These are phyloP conservation scores for Penicillium sumatraense DNA, from an alignment of 2,329 filamentous ascomycete species.

Conservation along the genomic window DNA sequence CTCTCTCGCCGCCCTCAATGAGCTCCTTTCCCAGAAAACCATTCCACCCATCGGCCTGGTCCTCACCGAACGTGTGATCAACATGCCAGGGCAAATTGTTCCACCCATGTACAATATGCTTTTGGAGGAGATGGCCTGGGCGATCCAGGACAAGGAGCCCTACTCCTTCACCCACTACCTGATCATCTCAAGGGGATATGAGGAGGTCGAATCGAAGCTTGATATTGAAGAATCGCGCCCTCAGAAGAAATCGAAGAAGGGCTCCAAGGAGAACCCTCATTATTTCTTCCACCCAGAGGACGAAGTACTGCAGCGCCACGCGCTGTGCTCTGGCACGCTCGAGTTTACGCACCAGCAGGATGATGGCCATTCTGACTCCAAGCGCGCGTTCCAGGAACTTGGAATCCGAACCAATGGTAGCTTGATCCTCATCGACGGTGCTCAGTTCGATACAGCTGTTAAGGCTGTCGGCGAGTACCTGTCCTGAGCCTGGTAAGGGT, in stretches of 20 bases:
- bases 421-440: slow-evolving; percentile 82
- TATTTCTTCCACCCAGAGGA: slow-evolving; percentile 98
- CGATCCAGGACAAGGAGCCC: slow-evolving; percentile 86
- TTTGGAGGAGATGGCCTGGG: slow-evolving; percentile 85
- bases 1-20: slow-evolving; percentile 60
- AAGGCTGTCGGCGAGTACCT: slow-evolving; percentile 78
- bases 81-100: slow-evolving; percentile 91
- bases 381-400: slow-evolving; percentile 90
- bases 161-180: slow-evolving; percentile 94
- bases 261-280: slow-evolving; percentile 55
- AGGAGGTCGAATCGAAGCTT: slow-evolving; percentile 80
- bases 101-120: slow-evolving; percentile 96
- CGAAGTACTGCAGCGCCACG: slow-evolving; percentile 80
- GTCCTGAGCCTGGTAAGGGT: slow-evolving; percentile 19
- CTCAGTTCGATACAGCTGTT: slow-evolving; percentile 75
- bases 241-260: slow-evolving; percentile 69
- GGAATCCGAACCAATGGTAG: slow-evolving; percentile 84
- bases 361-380: slow-evolving; percentile 84
- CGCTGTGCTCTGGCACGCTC: slow-evolving; percentile 70
- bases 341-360: slow-evolving; percentile 78
- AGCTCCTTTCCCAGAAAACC: slow-evolving; percentile 60
- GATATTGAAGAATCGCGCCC: slow-evolving; percentile 67
- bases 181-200: slow-evolving; percentile 88
- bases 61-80: slow-evolving; percentile 91
- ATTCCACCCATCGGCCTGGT: slow-evolving; percentile 76